Conservation (phyloP, 345 rosid species). For the Adansonia digitata region DNA sequence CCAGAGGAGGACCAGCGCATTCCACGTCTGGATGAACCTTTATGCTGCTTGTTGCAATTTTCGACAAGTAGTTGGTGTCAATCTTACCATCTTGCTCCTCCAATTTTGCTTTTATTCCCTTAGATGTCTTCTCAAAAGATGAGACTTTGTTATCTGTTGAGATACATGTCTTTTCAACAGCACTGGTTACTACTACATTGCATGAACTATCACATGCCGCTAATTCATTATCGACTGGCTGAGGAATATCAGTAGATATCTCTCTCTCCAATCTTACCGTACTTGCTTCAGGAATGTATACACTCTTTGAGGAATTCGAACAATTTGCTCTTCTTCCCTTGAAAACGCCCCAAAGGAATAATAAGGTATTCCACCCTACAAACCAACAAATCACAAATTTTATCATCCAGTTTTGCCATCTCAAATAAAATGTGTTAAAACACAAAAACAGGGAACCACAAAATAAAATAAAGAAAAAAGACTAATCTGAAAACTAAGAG, state of each 20-base stretch:
- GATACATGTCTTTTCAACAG: conserved; percentile 20
- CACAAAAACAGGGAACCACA: not conserved
- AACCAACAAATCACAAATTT: conserved; percentile 12
- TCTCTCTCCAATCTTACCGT: conserved; percentile 26
- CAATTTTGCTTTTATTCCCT: conserved; percentile 16
- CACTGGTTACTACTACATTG: conserved; percentile 16
- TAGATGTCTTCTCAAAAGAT: conserved; percentile 19
- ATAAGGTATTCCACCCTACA: conserved; percentile 90
- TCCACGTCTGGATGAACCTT: conserved; percentile 31
- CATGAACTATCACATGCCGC: conserved; percentile 28
- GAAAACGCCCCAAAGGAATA: conserved; percentile 94
- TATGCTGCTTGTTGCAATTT: conserved; percentile 10
- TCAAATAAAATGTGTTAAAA: not conserved
- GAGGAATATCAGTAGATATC: conserved; percentile 23
- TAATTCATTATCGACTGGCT: conserved; percentile 28
- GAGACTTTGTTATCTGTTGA: conserved; percentile 26
- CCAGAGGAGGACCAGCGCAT: conserved; percentile 24
- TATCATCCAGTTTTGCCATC: not conserved
- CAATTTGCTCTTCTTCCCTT: conserved; percentile 47
- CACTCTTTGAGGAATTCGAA: conserved; percentile 35
- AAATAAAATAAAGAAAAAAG: not conserved
- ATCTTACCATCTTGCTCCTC: conserved; percentile 22
- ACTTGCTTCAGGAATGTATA: conserved; percentile 25
- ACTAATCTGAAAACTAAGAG: not conserved
- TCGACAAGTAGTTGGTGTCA: conserved; percentile 21